Base-by-base conservation (phyloP, 2,329 filamentous ascomycete genomes). In the Ceratocystis cacaofunesta region DNA sequence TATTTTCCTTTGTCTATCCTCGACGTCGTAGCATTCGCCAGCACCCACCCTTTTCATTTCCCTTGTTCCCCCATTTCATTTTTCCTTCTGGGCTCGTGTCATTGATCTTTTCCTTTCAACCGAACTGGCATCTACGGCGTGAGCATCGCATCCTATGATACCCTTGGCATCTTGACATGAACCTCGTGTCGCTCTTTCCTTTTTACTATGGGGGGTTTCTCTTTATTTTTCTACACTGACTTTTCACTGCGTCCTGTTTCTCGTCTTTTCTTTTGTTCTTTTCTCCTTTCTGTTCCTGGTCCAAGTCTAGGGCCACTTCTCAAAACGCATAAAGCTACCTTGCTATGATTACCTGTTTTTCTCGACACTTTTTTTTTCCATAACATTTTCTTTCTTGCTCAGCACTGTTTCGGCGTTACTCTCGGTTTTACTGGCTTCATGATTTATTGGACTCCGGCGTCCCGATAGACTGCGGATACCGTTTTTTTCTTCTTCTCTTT, bases 121-220 rank as follows among this genome's bases (percentile, higher is more conserved):
- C 12, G 36, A 12, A 41, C 67, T 65, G 63, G 65, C 61, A 67
- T 68, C 55, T 64, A 66, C 65, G 43, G 52, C 65, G 57, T 57
- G 62, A 62, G 61, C 63, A 68, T 66, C 68, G 61, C 55, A 68
- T 61, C 48, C 65, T 61, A 44, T 64, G 62, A 67, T 64, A 64
- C 65, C 62, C 65, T 62, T 60, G 62, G 62, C 64, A 64, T 63
- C 43, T 62, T 61, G 57, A 64, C 55, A 62, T 61, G 57, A 58
- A 52, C 48, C 65, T 63, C 57, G 65, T 58, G 65, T 58, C 44
- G 46, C 44, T 62, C 32, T 68, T 67, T 66, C 64, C 67, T 46
- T 66, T 62, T 62, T 63, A 68, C 67, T 65, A 66, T 65, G 67
- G 46, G 30, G 15, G 43, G 61, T n/a, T 65, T 36, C 17, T 61